phyloP scores from a whole-genome alignment of 495 filamentous ascomycete species.

The Mytilinidion resinicola region DNA sequence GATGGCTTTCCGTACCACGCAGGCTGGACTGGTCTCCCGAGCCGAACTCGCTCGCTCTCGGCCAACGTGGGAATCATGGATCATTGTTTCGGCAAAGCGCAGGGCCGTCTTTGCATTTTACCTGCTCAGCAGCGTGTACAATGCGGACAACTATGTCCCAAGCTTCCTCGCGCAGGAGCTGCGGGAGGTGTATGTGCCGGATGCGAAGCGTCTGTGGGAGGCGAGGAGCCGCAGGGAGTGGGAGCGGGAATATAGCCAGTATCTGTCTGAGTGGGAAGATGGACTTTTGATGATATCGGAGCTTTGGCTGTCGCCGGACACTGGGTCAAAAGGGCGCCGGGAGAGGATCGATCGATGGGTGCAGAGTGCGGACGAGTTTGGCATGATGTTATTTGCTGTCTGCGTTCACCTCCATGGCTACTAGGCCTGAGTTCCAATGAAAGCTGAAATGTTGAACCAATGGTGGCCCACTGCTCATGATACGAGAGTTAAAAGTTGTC shows the following conservation, averaged over 20 bases:
- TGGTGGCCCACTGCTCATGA: no score
- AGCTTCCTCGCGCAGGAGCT: neutral
- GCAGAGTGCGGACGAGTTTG: neutral
- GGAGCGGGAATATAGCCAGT: constrained; percentile 40
- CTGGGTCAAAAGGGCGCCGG: neutral
- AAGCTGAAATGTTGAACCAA: no score
- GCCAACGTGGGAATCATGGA: constrained; percentile 47
- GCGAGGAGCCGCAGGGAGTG: constrained; percentile 34
- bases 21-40: constrained; percentile 40
- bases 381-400: neutral
- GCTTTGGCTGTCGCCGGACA: constrained; percentile 34
- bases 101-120: constrained; percentile 46
- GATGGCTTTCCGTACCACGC: constrained; percentile 37
- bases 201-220: constrained; percentile 36
- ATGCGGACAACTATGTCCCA: constrained; percentile 32
- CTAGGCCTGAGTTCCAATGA: no score
- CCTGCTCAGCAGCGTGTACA: constrained; percentile 43
- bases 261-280: constrained; percentile 39
- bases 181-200: neutral
- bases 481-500: no score
- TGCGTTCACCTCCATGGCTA: neutral
- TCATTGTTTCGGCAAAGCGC: constrained; percentile 42
- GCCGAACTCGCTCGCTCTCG: constrained; percentile 37
- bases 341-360: neutral
- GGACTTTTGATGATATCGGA: constrained; percentile 41